Evolutionary conservation across 495 filamentous ascomycete species (phyloP), one percentile per base, ranked within the genome.

Genomic region (Aspergillus conjunctus): DNA sequence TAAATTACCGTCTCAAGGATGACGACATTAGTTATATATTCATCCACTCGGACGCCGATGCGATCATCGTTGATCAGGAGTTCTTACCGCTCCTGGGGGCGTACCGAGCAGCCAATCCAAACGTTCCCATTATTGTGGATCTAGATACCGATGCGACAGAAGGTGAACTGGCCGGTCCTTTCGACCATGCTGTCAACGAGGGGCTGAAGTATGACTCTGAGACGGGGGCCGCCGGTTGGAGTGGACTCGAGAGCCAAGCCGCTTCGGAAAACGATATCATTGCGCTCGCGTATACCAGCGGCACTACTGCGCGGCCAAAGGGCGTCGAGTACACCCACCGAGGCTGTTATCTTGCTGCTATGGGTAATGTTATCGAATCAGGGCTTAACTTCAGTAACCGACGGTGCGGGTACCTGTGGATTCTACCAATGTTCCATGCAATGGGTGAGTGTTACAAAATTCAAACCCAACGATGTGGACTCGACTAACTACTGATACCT

Each of bases 381-480:
- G 89, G 90, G 0, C 77, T 98, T 41, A 96, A 94, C 70, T 82
- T 78, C 43, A 77, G 85, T 54, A 71, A 69, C 0, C 88, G 86
- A 15, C 75, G 90, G 54, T 91, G 88, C 72, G 84, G 85, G 60
- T 97, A 95, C 77, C 79, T 97, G 37, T 97, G 92, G 92, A 97
- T 88, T 31, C 72, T 97, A 51, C 92, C 92, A 2, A 94, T 97
- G 92, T 98, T 98, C 69, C 94, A 98, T 78, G 94, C 94, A 21
- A 85, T 89, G 66, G 93, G 93, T 70, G 60, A 62, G 77, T 69
- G 32, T 53, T 49, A 22, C 11, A 41, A 33, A 31, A 17, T 7
- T 31, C 32, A 8, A 4, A 20, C 39, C 32, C n/a, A 26, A 26
- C 2, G 26, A 26, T 26, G 26, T 26, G 26, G 26, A 26, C 26